Base-by-base conservation (phyloP, 176 grass and related monocot genomes). In the Oryza australiensis region DNA sequence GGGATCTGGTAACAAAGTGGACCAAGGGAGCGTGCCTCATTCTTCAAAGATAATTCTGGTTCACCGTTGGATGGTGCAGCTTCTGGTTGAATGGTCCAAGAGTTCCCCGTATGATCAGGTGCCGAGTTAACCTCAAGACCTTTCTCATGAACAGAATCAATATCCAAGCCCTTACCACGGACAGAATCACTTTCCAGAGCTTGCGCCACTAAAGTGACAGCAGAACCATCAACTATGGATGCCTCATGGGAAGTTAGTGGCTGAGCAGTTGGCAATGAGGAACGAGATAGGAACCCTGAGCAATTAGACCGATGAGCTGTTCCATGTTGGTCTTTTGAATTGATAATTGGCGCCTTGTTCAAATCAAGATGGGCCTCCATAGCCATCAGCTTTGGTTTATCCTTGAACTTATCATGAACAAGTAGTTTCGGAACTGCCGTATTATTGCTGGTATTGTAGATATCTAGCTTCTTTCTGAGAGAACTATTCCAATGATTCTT, bases 401-500 rank as follows among this genome's bases (percentile, higher is more conserved):
- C 89, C 66, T 94, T 92, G 37, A 86, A 77, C 78, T 81, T 81
- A 88, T 83, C 73, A 80, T 72, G 34, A 16, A 45, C 41, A 74
- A 75, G 60, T 64, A 84, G 27, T 57, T 83, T 94, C 0, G 84
- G 57, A 83, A 72, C 62, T 62, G 82, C 32, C 41, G 78, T 70
- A 83, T 85, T 72, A 74, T 73, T 92, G 73, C 49, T 81, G 46
- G 78, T 68, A 41, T 63, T 48, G 48, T 88, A 94, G 45, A 80
- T 68, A 37, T 99, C 93, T 87, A 91, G 79, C 74, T 93, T 95
- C 81, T 99, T 99, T 86, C 90, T 96, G 76, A 99, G 91, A 64
- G 93, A 99, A 79, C 97, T 99, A 72, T 99, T 99, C 97, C 97
- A 99, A 66, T 99, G 97, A 87, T 99, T 96, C 83, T 99, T 96